Evolutionary conservation across 1,139 yeast genomes (phyloP), one percentile per base, ranked within the genome.

Genomic region (Magnusiomyces suaveolens): DNA sequence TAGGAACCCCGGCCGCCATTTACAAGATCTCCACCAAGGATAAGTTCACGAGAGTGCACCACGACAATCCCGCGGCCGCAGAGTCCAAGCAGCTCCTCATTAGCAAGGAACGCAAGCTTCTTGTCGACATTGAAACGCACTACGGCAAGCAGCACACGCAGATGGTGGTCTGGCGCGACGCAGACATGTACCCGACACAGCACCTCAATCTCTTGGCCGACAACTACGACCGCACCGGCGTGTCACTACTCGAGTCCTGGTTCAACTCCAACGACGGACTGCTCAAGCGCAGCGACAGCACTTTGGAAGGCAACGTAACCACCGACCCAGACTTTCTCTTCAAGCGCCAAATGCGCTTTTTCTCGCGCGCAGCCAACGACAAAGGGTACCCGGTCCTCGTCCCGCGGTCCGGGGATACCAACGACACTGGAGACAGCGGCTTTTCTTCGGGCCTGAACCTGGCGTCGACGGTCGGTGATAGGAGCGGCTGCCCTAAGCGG

Each of bases 401-500:
- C 41, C 41, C 18, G 4, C n/a, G 41, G 20, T 41, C 32, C 23
- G 43, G 58, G 14, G 52, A 49, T 16, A 54, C 54, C 20, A 61
- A 62, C 52, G 68, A 65, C 50, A 64, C 68, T n/a, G 64, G 64
- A 2, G 56, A 54, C 10, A 56, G 63, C 18, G 69, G 70, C 3
- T 64, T 66, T 51, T 62, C 68, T 4, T 58, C 66, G 14, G 70
- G 69, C 20, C 57, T 58, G 20, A 67, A 66, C 51, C 61, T 70
- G 25, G 59, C 61, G 10, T 48, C 59, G 29, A 60, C 69, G 8
- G 60, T 71, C 50, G 74, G 74, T 25, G 63, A 67, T 55, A 64
- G 68, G 2, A 50, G 57, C 1, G 74, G 74, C 8, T 70, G 74
- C 48, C 72, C 73, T 14, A 57, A 59, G 1, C 63, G 63, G 21